These are phyloP conservation scores for Penicillium sp. DNA, from an alignment of 2,329 filamentous ascomycete species.

Conservation along the genomic window DNA sequence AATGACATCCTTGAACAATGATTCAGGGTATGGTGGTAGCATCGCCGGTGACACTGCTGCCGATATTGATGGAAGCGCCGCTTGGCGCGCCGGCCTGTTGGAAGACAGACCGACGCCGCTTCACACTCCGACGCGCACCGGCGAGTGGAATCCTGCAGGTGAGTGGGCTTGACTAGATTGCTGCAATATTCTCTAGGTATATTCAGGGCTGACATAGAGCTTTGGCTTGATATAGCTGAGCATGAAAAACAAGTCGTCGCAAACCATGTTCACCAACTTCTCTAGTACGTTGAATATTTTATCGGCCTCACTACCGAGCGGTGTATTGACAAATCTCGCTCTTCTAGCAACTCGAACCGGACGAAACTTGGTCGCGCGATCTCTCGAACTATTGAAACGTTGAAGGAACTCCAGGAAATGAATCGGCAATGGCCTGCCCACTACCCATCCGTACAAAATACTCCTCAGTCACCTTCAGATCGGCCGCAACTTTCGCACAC, in stretches of 20 bases:
- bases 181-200: background rate
- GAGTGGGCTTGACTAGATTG: constrained; percentile 10
- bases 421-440: constrained; percentile 92
- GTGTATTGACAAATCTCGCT: constrained; percentile 17
- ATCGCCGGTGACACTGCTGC: constrained; percentile 63
- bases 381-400: constrained; percentile 77
- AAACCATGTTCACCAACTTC: constrained; percentile 86
- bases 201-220: constrained; percentile 17
- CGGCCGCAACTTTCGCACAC: constrained; percentile 41
- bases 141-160: constrained; percentile 50
- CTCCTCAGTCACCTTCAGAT: constrained; percentile 29
- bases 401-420: constrained; percentile 82
- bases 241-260: constrained; percentile 69
- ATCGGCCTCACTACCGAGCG: background rate
- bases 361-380: constrained; percentile 86
- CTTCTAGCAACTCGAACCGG: constrained; percentile 74
- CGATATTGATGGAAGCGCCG: constrained; percentile 43
- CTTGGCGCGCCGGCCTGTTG: constrained; percentile 59
- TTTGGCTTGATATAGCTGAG: constrained; percentile 46
- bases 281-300: constrained; percentile 59
- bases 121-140: constrained; percentile 54
- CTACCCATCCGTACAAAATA: constrained; percentile 68
- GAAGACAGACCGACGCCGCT: constrained; percentile 60
- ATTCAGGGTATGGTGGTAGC: constrained; percentile 91
- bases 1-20: constrained; percentile 77